phyloP scores from a whole-genome alignment of 164 flowering plant genomes.

The Vitis labrusca region DNA sequence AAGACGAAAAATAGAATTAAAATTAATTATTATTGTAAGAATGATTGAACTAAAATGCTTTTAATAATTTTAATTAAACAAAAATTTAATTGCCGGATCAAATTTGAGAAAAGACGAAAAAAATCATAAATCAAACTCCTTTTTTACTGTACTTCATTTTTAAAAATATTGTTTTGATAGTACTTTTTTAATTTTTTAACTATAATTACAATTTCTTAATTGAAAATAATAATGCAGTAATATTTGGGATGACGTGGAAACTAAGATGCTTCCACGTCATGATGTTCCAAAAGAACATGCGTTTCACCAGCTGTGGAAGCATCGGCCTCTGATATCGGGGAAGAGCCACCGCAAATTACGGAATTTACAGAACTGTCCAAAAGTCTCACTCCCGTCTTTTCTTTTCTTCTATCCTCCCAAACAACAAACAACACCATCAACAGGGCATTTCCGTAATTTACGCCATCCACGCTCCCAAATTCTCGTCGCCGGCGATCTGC shows the following conservation, averaged over 20 bases:
- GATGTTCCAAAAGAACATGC: neutral
- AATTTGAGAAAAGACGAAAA: too few relatives aligned
- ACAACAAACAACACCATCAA: neutral
- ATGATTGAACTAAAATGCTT: too few relatives aligned
- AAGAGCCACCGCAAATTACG: conserved; percentile 1
- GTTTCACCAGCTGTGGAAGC: neutral
- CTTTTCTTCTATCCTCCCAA: neutral
- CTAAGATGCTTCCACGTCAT: neutral
- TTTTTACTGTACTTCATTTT: too few relatives aligned
- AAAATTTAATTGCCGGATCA: too few relatives aligned
- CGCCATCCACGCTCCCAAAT: neutral
- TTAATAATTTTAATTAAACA: too few relatives aligned
- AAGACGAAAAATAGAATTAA: too few relatives aligned
- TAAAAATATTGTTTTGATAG: neutral
- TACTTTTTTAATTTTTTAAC: neutral
- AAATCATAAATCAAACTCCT: too few relatives aligned
- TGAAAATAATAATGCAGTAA: too few relatives aligned
- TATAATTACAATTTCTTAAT: too few relatives aligned
- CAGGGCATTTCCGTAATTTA: conserved; percentile 5
- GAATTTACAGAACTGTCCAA: neutral
- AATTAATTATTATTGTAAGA: too few relatives aligned
- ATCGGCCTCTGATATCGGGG: neutral
- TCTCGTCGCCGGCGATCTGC: neutral
- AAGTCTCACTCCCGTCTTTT: neutral
- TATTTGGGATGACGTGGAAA: neutral